Conservation (phyloP, 805 yeast species). For the Candida koratica region DNA sequence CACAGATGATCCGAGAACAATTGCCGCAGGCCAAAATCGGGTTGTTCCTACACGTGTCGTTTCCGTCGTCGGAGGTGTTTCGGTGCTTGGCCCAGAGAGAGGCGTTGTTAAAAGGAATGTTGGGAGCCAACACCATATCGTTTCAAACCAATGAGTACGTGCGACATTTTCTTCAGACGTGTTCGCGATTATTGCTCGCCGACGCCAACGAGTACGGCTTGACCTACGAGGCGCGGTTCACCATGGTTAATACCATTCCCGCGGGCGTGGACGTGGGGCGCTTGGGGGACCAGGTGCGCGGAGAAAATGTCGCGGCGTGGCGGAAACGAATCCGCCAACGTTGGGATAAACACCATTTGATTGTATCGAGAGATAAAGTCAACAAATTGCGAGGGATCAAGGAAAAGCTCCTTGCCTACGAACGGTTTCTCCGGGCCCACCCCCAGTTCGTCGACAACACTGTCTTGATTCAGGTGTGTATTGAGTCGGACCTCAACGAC, state of each 20-base stretch:
- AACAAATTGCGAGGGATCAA: conserved; percentile 85
- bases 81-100: conserved; percentile 88
- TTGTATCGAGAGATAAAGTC: conserved; percentile 84
- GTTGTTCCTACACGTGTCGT: conserved; percentile 86
- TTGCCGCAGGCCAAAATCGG: conserved; percentile 86
- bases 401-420: conserved; percentile 85
- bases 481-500: conserved; percentile 39
- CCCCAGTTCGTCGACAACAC: conserved; percentile 68
- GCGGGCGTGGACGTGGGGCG: conserved; percentile 75
- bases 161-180: conserved; percentile 88
- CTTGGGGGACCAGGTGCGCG: conserved; percentile 43
- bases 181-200: conserved; percentile 76
- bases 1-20: conserved; percentile 70
- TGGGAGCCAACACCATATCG: conserved; percentile 84
- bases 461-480: conserved; percentile 78
- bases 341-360: conserved; percentile 67
- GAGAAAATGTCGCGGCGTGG: conserved; percentile 59
- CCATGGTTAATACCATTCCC: conserved; percentile 57
- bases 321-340: conserved; percentile 66
- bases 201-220: conserved; percentile 67
- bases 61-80: conserved; percentile 94
- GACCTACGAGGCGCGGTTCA: conserved; percentile 55
- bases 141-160: conserved; percentile 94
- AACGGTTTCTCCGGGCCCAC: conserved; percentile 62
- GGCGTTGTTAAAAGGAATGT: conserved; percentile 69